Percentiles rank a stretch among this genome's conserved stretches.
phyloP scores from a whole-genome alignment of 2,329 filamentous ascomycete species.

The Tolypocladium inflatum region DNA sequence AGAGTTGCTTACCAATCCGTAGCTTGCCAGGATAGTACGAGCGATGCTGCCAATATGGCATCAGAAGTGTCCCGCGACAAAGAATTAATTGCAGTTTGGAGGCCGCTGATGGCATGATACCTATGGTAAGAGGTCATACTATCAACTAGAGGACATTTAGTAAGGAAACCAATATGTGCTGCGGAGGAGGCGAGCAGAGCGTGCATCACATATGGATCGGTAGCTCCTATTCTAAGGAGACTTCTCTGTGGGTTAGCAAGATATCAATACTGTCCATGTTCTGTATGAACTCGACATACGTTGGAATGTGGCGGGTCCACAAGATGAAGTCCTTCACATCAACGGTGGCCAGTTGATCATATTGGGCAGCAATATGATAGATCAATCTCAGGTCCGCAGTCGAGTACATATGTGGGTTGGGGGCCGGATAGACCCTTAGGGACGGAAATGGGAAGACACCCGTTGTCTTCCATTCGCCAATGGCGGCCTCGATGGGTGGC shows the following conservation, averaged over 20 bases:
- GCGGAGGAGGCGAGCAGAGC: conserved; percentile 86
- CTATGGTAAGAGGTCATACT: conserved; percentile 51
- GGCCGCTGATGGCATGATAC: conserved; percentile 60
- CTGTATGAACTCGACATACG: conserved; percentile 38
- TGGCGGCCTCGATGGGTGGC: conserved; percentile 69
- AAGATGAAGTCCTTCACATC: conserved; percentile 77
- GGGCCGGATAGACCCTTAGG: conserved; percentile 65
- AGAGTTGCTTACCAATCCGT: conserved; percentile 70
- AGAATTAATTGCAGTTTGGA: conserved; percentile 78
- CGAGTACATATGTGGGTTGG: conserved; percentile 62
- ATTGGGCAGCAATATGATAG: conserved; percentile 80
- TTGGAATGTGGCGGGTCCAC: conserved; percentile 88
- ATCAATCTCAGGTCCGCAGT: conserved; percentile 78
- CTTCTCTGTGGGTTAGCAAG: too few species aligned
- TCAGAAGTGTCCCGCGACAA: conserved; percentile 86
- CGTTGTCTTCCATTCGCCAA: conserved; percentile 75
- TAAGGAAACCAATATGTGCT: conserved; percentile 83
- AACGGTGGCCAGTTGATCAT: conserved; percentile 68
- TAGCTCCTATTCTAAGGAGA: conserved; percentile 65
- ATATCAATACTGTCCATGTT: too few species aligned
- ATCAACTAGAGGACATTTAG: conserved; percentile 72
- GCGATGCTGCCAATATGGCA: conserved; percentile 81
- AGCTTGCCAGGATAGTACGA: conserved; percentile 90
- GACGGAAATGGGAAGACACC: conserved; percentile 80
- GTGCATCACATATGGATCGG: conserved; percentile 83